A percentile compares a stretch with the other conserved stretches of the same genome.
These are phyloP conservation scores for Zygosaccharomyces pseudobailii DNA, from an alignment of 1,139 yeast species.

Conservation along the genomic window DNA sequence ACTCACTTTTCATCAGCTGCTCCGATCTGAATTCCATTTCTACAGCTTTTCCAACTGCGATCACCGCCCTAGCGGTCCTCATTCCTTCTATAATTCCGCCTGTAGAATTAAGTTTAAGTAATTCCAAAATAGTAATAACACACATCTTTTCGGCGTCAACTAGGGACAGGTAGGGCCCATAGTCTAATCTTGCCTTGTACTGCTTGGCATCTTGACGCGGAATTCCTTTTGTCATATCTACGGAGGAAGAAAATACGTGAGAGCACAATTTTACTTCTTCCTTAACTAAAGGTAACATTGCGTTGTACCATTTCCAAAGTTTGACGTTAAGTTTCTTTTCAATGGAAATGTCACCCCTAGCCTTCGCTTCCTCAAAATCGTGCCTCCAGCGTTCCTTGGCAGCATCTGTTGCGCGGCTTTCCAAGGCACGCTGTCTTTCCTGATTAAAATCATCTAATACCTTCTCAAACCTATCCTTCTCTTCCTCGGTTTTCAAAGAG, in stretches of 20 bases:
- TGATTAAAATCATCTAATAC: constrained; percentile 65
- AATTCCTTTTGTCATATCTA: not conserved
- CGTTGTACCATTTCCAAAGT: constrained; percentile 70
- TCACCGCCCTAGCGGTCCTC: constrained; percentile 77
- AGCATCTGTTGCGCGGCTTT: constrained; percentile 74
- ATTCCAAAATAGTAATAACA: constrained; percentile 77
- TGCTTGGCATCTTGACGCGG: constrained; percentile 20
- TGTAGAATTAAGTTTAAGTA: constrained; percentile 67
- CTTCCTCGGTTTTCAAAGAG: constrained; percentile 46
- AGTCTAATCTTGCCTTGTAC: constrained; percentile 52
- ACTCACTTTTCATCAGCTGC: constrained; percentile 53
- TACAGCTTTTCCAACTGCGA: constrained; percentile 76
- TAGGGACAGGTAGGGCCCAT: constrained; percentile 76
- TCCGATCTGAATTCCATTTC: constrained; percentile 80
- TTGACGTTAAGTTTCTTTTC: constrained; percentile 63
- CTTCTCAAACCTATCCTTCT: constrained; percentile 53
- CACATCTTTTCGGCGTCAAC: constrained; percentile 77
- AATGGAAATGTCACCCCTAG: constrained; percentile 55
- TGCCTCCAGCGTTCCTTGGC: constrained; percentile 87
- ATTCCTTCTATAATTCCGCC: constrained; percentile 81
- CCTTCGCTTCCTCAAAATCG: constrained; percentile 66
- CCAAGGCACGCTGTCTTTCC: constrained; percentile 71
- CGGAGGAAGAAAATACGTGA: constrained; percentile 10
- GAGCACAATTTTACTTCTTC: constrained; percentile 35
- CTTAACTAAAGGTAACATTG: constrained; percentile 62